Base-by-base conservation (phyloP, 192 early-diverging fungal genomes). In the Coemansia sp. region DNA sequence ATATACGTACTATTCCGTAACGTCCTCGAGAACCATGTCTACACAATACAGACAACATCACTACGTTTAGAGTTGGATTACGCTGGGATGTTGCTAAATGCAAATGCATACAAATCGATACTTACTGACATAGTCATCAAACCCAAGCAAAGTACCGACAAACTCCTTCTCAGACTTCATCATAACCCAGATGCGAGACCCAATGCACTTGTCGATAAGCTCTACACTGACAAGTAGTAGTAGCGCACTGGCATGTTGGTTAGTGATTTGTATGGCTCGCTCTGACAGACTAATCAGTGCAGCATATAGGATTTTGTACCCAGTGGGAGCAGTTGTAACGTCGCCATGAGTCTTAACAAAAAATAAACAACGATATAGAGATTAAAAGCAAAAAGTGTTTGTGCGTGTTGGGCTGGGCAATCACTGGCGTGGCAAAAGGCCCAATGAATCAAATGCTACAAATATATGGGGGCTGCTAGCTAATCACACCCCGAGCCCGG, bases 91-190 rank as follows among this genome's bases (percentile, higher is more conserved):
- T 19, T 45, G 17, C n/a, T 48, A 29, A 53, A 11, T 9, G 31
- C 0, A 53, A 4, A 53, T 27, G 27, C 27, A 3, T n/a, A 63
- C 78, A 63, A 70, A 68, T 67, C 62, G 82, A 90, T 87, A 76
- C 74, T 39, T 63, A 76, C 74, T 98, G 69, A 98, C 96, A 85
- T 89, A 99, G 81, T 99, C 97, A 73, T 99, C 97, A 80, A 99
- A 99, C n/a, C 94, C 95, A 4, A 95, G 84, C 63, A 99, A 85
- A 17, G 93, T 96, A 9, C 97, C 97, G 19, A 90, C 89, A 75
- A 99, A 99, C 83, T 99, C 97, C 84, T 93, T 96, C 67, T 98
- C 94, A 19, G 87, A 86, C 85, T 98, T 98, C 95, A 99, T 96
- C 46, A 97, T 77, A 1, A 99, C 96, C 96, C 95, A 97, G 65